Conservation (phyloP, 371 early-diverging fungal genomes). For the Rhizomucor pusillus region DNA sequence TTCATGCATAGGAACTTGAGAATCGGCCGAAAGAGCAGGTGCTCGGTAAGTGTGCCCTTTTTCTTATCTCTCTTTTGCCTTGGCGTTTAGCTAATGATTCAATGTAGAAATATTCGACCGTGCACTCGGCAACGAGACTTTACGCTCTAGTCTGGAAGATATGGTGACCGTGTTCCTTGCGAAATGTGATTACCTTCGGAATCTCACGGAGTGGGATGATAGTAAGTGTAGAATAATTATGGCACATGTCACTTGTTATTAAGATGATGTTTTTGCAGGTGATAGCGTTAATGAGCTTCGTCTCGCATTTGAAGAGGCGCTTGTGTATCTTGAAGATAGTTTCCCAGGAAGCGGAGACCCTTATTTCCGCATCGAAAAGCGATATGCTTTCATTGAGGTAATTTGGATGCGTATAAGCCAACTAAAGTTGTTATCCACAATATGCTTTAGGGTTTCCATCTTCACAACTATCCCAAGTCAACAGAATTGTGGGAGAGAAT, state of each 20-base stretch:
- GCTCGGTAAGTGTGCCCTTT: conserved; percentile 12
- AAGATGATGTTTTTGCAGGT: background rate
- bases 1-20: conserved; percentile 13
- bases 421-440: background rate
- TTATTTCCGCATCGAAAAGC: conserved; percentile 53
- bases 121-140: conserved; percentile 24
- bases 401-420: background rate
- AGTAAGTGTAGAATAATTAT: conserved; percentile 28
- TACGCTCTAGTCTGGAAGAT: conserved; percentile 44
- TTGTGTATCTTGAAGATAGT: conserved; percentile 31
- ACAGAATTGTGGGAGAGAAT: conserved; percentile 36
- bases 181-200: conserved; percentile 39
- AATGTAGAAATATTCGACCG: conserved; percentile 32
- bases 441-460: background rate
- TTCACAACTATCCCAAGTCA: conserved; percentile 24
- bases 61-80: background rate
- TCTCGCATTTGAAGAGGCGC: conserved; percentile 35
- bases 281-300: conserved; percentile 18
- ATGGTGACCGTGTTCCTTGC: conserved; percentile 30
- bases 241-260: too few relatives aligned
- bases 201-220: conserved; percentile 39
- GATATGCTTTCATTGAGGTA: conserved; percentile 44
- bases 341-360: conserved; percentile 46
- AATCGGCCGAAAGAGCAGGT: conserved; percentile 13
- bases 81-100: background rate